Percentiles rank a stretch among this genome's conserved stretches.
Evolutionary conservation across 1,284 basidiomycete species (phyloP).

Genomic region (Ustanciosporium gigantosporum): DNA sequence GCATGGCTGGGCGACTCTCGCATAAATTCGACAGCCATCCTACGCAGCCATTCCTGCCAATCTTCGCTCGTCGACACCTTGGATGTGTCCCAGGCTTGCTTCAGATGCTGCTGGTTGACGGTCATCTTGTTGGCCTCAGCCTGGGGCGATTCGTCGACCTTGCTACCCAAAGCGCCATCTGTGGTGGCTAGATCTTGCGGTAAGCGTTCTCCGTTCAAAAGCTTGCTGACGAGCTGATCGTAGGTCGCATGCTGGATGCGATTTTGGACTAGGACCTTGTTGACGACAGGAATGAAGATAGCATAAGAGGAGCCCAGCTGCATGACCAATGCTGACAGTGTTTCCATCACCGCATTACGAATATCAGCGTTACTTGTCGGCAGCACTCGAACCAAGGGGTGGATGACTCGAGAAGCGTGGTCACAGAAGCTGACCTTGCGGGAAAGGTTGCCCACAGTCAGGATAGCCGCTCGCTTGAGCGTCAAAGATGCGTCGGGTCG

Average conservation of each 20-base stretch:
- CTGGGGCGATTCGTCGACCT: slow-evolving; percentile 61
- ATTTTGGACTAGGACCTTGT: slow-evolving; percentile 81
- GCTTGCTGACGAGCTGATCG: slow-evolving; percentile 82
- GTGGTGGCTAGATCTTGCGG: slow-evolving; percentile 67
- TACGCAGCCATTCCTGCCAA: slow-evolving; percentile 95
- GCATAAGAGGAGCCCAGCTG: slow-evolving; percentile 96
- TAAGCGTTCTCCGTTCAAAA: slow-evolving; percentile 87
- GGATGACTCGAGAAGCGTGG: slow-evolving; percentile 94
- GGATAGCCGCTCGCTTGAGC: slow-evolving; percentile 84
- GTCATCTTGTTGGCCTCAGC: slow-evolving; percentile 75
- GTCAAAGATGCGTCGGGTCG: slow-evolving; percentile 74
- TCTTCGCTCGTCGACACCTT: slow-evolving; percentile 77
- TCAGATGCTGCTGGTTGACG: slow-evolving; percentile 96
- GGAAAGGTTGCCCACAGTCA: slow-evolving; percentile 87
- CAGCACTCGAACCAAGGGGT: slow-evolving; percentile 88
- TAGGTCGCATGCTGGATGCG: slow-evolving; percentile 84
- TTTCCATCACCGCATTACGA: slow-evolving; percentile 85
- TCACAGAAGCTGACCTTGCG: slow-evolving; percentile 98
- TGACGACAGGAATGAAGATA: slow-evolving; percentile 94
- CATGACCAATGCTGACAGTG: slow-evolving; percentile 84
- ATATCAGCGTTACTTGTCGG: slow-evolving; percentile 78
- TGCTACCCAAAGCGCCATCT: slow-evolving; percentile 44
- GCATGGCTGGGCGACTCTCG: slow-evolving; percentile 98
- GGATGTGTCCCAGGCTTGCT: slow-evolving; percentile 93
- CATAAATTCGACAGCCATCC: slow-evolving; percentile 93